Conservation (phyloP, 805 yeast genomes). For the Candida germanica region DNA sequence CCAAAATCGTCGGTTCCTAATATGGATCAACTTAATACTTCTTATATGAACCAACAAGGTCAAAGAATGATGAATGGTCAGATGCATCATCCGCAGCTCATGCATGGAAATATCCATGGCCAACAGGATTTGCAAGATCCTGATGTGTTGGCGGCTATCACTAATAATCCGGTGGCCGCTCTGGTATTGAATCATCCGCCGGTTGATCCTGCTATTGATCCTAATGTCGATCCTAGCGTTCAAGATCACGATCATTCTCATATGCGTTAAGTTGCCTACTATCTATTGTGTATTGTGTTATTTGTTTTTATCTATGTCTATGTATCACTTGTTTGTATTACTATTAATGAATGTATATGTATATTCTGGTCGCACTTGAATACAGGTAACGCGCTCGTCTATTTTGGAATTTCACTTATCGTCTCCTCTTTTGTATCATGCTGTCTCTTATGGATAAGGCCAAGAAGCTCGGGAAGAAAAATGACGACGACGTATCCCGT, state of each 20-base stretch:
- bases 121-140: constrained; percentile 31
- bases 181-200: constrained; percentile 25
- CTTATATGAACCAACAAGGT: constrained; percentile 8
- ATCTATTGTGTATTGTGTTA: too few species aligned
- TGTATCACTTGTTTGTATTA: constrained; percentile 1
- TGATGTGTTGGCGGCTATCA: constrained; percentile 42
- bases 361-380: background rate
- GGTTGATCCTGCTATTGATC: constrained; percentile 44
- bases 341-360: background rate
- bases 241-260: constrained; percentile 19
- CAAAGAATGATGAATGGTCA: constrained; percentile 9
- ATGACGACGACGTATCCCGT: constrained; percentile 5
- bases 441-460: constrained; percentile 13
- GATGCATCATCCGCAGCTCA: constrained; percentile 4
- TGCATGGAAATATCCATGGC: constrained; percentile 2
- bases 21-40: constrained; percentile 4
- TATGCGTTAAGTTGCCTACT: constrained; percentile 2
- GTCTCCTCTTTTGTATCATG: constrained; percentile 3
- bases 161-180: constrained; percentile 17
- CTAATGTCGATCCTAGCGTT: constrained; percentile 43
- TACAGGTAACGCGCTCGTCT: constrained; percentile 3
- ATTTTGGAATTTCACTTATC: constrained; percentile 1
- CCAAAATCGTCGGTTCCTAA: constrained; percentile 11
- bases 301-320: background rate
- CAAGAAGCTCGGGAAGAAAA: constrained; percentile 8